Base-by-base conservation (phyloP, 164 flowering plant species). In the Nymphaea thermarum region DNA sequence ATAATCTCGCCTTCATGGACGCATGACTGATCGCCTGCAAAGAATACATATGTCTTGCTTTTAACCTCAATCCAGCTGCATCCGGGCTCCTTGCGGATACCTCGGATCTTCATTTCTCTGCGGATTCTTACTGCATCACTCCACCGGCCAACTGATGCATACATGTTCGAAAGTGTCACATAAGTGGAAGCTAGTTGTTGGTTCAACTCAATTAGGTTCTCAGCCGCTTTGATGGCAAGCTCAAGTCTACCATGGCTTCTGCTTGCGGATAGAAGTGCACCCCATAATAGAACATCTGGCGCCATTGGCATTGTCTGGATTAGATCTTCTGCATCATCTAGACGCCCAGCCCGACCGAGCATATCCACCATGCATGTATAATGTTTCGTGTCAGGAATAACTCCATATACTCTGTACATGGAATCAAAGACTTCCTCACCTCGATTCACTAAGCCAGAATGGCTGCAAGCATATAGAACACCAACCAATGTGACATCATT, bases 381-480 rank as follows among this genome's bases (percentile, higher is more conserved):
- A 66, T 87, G 89, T 76, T 76, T 83, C 3, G 78, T 80, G 61
- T 74, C 77, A 0, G 89, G 87, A 17, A 53, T 25, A 42, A 87
- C 66, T 25, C 82, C 82, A 66, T 89, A 76, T 10, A 73, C 76
- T 43, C 42, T 11, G 14, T 65, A 4, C 92, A 87, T 87, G 2
- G 83, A 78, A 42, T 82, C 71, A 65, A 87, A 74, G 77, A 74
- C 60, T 8, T 73, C 68, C 6, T 86, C 76, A 66, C 93, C 96
- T 68, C 71, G 74, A 62, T 80, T 81, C 2, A 83, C 80, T 3
- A 86, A 84, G 64, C 93, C 92, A 3, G 88, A 83, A 74, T 89
- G 92, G 77, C 88, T 87, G 68, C 96, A 89, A 64, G 86, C 96
- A 77, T 87, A 79, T 60, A 87, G 70, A 43, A 89, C 79, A 53